phyloP scores from a whole-genome alignment of 1,284 basidiomycete genomes.

The Heterobasidion occidentale region DNA sequence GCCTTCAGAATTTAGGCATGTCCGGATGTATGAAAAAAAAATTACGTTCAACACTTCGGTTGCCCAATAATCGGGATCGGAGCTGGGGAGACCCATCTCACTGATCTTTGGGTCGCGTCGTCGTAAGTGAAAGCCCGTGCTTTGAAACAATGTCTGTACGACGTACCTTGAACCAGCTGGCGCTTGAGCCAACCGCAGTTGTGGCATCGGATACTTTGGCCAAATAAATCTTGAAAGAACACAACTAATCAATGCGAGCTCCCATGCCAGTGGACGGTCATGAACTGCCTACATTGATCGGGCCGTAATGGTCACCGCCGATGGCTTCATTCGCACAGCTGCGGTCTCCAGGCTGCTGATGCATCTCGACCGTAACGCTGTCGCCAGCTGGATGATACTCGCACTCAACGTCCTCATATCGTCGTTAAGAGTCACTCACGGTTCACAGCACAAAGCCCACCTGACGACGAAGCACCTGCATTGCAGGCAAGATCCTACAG shows the following conservation, averaged over 20 bases:
- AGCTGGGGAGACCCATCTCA: constrained; percentile 38
- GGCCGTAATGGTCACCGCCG: constrained; percentile 39
- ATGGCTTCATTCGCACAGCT: constrained; percentile 40
- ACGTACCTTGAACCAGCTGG: constrained; percentile 39
- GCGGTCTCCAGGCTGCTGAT: constrained; percentile 41
- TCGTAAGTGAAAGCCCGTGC: no score
- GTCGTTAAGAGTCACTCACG: constrained; percentile 18
- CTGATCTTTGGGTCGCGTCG: constrained; percentile 19
- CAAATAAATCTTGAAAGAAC: constrained; percentile 29
- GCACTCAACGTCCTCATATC: not conserved
- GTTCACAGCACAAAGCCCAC: constrained; percentile 31
- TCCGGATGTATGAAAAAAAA: not conserved
- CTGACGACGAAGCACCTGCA: constrained; percentile 23
- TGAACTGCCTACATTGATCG: constrained; percentile 23
- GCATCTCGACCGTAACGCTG: constrained; percentile 44
- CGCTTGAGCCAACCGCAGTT: constrained; percentile 32
- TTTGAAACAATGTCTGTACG: not conserved
- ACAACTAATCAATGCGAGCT: not conserved
- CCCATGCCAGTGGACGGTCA: no score
- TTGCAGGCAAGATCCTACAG: constrained; percentile 42
- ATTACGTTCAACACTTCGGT: constrained; percentile 26
- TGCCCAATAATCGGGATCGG: constrained; percentile 21
- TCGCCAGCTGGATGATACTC: constrained; percentile 29
- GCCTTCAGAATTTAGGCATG: constrained; percentile 9
- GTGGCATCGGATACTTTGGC: constrained; percentile 39